A percentile compares a stretch with the other conserved stretches of the same genome.
Evolutionary conservation across 805 yeast species (phyloP).

Genomic region (Candida methanosorbosa): DNA sequence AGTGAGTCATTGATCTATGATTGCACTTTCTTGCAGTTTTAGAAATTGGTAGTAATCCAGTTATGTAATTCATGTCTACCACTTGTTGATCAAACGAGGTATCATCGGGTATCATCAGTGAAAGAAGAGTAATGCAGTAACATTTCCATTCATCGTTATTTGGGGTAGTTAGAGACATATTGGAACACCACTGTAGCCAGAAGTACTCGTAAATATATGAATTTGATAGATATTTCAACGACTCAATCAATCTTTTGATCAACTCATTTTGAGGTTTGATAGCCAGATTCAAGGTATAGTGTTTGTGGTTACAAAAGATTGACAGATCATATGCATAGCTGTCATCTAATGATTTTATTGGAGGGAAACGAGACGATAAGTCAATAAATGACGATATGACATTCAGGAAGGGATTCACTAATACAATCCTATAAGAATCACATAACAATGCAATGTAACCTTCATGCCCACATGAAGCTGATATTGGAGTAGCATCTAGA

Average conservation of each 20-base stretch:
- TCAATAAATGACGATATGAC: constrained; percentile 28
- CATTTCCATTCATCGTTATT: constrained; percentile 51
- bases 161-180: constrained; percentile 31
- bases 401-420: constrained; percentile 53
- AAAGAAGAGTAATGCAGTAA: constrained; percentile 40
- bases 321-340: constrained; percentile 17
- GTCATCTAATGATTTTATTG: constrained; percentile 13
- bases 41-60: constrained; percentile 17
- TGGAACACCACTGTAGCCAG: constrained; percentile 58
- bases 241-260: constrained; percentile 36
- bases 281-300: constrained; percentile 25
- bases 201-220: constrained; percentile 46
- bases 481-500: constrained; percentile 31
- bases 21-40: constrained; percentile 9
- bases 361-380: constrained; percentile 15
- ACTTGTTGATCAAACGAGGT: no score
- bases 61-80: constrained; percentile 16
- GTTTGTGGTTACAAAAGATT: constrained; percentile 13
- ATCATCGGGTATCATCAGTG: constrained; percentile 38
- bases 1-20: constrained; percentile 11
- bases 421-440: constrained; percentile 23
- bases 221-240: constrained; percentile 48
- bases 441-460: constrained; percentile 39
- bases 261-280: constrained; percentile 37
- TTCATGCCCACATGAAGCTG: constrained; percentile 20